These are phyloP conservation scores for Trichosporon asahii DNA, from an alignment of 1,284 basidiomycete genomes.

Conservation along the genomic window DNA sequence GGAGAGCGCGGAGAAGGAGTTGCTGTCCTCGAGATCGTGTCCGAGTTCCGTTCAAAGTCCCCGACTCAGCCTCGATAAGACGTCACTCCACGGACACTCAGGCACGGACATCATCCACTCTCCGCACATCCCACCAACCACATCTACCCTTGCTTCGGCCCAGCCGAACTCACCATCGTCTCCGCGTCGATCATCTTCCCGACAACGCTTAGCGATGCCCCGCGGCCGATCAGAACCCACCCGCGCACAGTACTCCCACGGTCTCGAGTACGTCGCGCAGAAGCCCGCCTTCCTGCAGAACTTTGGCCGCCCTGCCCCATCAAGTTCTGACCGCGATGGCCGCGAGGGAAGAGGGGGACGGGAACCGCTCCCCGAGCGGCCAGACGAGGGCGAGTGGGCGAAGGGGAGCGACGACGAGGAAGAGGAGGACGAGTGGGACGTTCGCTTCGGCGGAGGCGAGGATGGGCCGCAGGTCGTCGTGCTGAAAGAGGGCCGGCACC, in stretches of 20 bases:
- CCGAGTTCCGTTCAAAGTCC: no score
- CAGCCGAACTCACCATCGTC: not conserved
- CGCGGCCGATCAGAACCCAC: constrained; percentile 16
- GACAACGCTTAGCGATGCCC: constrained; percentile 1
- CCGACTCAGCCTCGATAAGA: not conserved
- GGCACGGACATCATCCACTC: not conserved
- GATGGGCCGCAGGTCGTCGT: constrained; percentile 83
- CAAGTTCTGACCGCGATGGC: not conserved
- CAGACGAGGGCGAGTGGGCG: constrained; percentile 44
- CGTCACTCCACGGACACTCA: not conserved
- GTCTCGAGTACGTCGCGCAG: constrained; percentile 41
- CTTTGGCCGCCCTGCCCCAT: constrained; percentile 31
- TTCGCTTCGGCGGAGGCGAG: constrained; percentile 70
- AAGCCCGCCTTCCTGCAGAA: constrained; percentile 44
- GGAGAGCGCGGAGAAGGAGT: not conserved
- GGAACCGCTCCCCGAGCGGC: constrained; percentile 37
- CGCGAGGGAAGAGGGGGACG: constrained; percentile 12
- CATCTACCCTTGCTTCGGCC: not conserved
- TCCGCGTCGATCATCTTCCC: not conserved
- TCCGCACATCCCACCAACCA: not conserved
- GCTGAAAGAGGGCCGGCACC: constrained; percentile 75
- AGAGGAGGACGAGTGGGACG: constrained; percentile 67
- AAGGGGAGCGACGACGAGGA: constrained; percentile 51
- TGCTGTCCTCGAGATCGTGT: not conserved
- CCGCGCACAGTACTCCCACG: constrained; percentile 28